Percentiles rank a stretch among this genome's conserved stretches.
These are phyloP conservation scores for Lachnellula arida DNA, from an alignment of 2,329 filamentous ascomycete species.

Conservation along the genomic window DNA sequence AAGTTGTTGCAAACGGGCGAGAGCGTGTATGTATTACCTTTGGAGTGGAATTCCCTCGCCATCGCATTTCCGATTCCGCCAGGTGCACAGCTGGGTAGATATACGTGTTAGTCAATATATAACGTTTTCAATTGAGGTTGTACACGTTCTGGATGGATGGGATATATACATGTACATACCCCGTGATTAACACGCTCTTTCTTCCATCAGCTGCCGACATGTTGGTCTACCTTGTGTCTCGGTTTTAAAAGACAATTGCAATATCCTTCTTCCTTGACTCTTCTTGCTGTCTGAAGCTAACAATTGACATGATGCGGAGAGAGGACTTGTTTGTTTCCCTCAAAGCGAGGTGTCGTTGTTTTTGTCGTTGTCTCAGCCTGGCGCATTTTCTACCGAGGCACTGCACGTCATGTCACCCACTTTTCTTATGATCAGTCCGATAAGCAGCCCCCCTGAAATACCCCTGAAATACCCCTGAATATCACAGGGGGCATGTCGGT, in stretches of 20 bases:
- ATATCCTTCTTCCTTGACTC: background rate
- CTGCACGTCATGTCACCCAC: too few relatives aligned
- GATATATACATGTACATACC: constrained; percentile 6
- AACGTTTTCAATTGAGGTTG: background rate
- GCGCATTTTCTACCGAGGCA: too few relatives aligned
- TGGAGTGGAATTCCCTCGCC: constrained; percentile 35
- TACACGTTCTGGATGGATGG: background rate
- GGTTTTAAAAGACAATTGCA: background rate
- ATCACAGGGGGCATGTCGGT: too few relatives aligned
- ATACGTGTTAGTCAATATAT: background rate
- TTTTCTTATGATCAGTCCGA: too few relatives aligned
- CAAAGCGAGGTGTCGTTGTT: too few relatives aligned
- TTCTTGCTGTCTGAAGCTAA: too few relatives aligned
- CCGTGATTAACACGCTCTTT: constrained; percentile 19
- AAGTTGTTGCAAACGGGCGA: background rate
- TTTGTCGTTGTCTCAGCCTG: too few relatives aligned
- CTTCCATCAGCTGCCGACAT: constrained; percentile 1
- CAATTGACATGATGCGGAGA: too few relatives aligned
- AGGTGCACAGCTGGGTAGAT: constrained; percentile 17
- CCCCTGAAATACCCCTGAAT: too few relatives aligned
- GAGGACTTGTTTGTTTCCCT: too few relatives aligned
- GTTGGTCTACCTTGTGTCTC: background rate
- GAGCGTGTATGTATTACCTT: constrained; percentile 19
- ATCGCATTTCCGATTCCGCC: constrained; percentile 40
- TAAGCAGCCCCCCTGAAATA: too few relatives aligned